These are phyloP conservation scores for Leishmania major DNA, from an alignment of 208 protist genomes.

Conservation along the genomic window DNA sequence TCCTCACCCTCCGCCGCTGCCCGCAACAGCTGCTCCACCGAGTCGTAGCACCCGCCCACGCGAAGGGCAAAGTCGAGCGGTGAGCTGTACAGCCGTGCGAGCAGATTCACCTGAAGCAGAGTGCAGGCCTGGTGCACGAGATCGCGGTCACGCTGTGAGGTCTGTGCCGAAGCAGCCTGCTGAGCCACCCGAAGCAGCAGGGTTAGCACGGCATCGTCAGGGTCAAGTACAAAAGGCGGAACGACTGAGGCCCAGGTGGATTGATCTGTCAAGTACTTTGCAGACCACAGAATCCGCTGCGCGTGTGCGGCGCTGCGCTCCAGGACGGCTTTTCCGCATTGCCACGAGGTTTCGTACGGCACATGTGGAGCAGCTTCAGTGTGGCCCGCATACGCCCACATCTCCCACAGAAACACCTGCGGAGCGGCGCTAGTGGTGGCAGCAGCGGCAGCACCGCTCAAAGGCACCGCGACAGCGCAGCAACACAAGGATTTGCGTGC, in stretches of 20 bases:
- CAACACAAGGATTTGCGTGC: constrained; percentile 58
- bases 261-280: constrained; percentile 69
- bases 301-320: constrained; percentile 56
- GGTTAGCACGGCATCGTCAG: constrained; percentile 43
- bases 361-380: constrained; percentile 5
- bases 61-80: constrained; percentile 15
- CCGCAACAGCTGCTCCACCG: constrained; percentile 19
- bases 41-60: constrained; percentile 22
- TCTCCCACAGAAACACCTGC: constrained; percentile 72
- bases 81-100: constrained; percentile 38
- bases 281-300: constrained; percentile 48
- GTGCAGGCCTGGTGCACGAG: constrained; percentile 39
- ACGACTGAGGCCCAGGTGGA: constrained; percentile 61
- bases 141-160: constrained; percentile 21
- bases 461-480: constrained; percentile 26
- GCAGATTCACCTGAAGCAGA: constrained; percentile 74
- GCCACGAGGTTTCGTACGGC: constrained; percentile 50
- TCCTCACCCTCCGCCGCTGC: constrained; percentile 8
- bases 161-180: constrained; percentile 7
- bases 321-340: constrained; percentile 66
- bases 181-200: constrained; percentile 52
- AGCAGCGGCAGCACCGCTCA: neutral
- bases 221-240: constrained; percentile 66
- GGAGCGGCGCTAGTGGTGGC: constrained; percentile 3
- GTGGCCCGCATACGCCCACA: constrained; percentile 37